These are phyloP conservation scores for Cicer bijugum DNA, from an alignment of 306 rosid species.

Conservation along the genomic window DNA sequence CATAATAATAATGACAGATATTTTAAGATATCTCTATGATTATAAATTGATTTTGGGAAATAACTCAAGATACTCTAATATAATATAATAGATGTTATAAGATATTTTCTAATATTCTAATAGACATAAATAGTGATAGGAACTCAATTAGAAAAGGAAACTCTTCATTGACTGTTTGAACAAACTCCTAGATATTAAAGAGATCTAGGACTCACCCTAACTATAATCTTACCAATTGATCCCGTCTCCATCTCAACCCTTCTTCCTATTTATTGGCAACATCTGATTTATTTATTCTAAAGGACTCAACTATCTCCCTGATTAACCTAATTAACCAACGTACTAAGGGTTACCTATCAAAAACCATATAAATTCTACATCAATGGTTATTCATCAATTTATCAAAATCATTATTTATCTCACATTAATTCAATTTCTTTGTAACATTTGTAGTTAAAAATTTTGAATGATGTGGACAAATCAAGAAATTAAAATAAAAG, in stretches of 20 bases:
- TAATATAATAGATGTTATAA: too few relatives aligned
- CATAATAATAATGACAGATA: too few relatives aligned
- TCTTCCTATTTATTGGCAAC: neutral
- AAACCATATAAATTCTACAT: neutral
- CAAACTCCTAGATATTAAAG: neutral
- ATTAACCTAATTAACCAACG: neutral
- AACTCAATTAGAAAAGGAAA: neutral
- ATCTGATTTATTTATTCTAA: neutral
- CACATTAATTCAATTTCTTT: conserved; percentile 3
- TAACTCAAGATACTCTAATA: too few relatives aligned
- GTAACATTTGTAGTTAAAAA: conserved; percentile 19
- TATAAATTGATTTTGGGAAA: too few relatives aligned
- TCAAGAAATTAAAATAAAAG: neutral
- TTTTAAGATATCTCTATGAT: too few relatives aligned
- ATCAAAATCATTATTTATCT: neutral
- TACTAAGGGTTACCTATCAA: neutral
- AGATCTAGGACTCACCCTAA: neutral
- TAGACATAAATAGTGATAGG: neutral
- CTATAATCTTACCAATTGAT: neutral
- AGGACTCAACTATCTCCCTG: neutral
- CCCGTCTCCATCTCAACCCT: neutral
- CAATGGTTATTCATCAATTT: neutral
- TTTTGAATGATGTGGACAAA: neutral
- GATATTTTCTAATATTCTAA: too few relatives aligned
- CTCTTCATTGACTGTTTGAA: neutral